A percentile compares a stretch with the other conserved stretches of the same genome.
phyloP scores from a whole-genome alignment of 805 yeast genomes.

The Lachancea kluyveri region DNA sequence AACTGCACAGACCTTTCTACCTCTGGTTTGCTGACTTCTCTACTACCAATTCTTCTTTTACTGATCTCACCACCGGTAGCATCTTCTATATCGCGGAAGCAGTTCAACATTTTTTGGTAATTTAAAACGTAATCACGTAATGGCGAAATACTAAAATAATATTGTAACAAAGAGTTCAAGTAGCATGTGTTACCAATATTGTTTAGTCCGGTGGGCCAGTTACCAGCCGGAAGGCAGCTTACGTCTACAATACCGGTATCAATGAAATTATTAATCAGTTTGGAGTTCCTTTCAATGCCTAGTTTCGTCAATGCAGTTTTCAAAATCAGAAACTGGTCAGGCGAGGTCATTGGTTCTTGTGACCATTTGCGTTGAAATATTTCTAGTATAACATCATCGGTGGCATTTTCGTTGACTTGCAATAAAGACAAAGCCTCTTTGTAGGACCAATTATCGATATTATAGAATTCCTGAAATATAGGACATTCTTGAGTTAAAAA shows the following conservation, averaged over 20 bases:
- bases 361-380: slow-evolving; percentile 29
- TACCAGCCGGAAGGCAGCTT: slow-evolving; percentile 49
- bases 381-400: slow-evolving; percentile 41
- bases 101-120: slow-evolving; percentile 39
- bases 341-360: slow-evolving; percentile 20
- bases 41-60: slow-evolving; percentile 76
- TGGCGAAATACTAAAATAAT: slow-evolving; percentile 81
- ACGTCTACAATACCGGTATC: slow-evolving; percentile 59
- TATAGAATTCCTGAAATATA: slow-evolving; percentile 22
- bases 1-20: slow-evolving; percentile 79
- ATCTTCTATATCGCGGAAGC: slow-evolving; percentile 22
- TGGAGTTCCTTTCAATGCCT: slow-evolving; percentile 49
- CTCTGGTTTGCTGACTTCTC: slow-evolving; percentile 73
- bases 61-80: slow-evolving; percentile 29
- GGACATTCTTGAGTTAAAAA: slow-evolving; percentile 39
- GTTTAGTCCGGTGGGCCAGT: slow-evolving; percentile 87
- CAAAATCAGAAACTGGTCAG: slow-evolving; percentile 47
- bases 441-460: slow-evolving; percentile 23
- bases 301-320: slow-evolving; percentile 53
- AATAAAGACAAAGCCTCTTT: slow-evolving; percentile 43
- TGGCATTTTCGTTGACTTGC: slow-evolving; percentile 44
- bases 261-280: slow-evolving; percentile 49
- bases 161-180: slow-evolving; percentile 83
- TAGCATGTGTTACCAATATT: slow-evolving; percentile 97
- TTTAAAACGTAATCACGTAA: slow-evolving; percentile 58